A percentile compares a stretch with the other conserved stretches of the same genome.
These are phyloP conservation scores for Zelopaecilomyces penicillatus DNA, from an alignment of 2,329 filamentous ascomycete species.

Conservation along the genomic window DNA sequence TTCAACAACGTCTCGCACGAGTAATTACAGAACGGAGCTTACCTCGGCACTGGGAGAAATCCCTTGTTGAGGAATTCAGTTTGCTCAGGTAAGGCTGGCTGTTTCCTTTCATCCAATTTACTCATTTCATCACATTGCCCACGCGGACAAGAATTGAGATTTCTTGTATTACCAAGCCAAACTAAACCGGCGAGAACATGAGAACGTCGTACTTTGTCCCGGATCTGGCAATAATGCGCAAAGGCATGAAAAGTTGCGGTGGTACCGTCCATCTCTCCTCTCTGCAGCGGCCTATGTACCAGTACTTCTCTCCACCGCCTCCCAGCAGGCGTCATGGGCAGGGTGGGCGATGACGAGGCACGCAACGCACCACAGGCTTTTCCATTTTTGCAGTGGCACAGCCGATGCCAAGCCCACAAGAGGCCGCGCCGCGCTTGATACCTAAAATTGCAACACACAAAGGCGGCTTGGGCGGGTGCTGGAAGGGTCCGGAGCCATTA, in stretches of 20 bases:
- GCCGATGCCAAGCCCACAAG: constrained; percentile 8
- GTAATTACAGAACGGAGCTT: too few relatives aligned
- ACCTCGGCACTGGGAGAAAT: too few relatives aligned
- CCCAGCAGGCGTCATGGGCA: constrained; percentile 1
- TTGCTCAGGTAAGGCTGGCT: too few relatives aligned
- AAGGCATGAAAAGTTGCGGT: neutral
- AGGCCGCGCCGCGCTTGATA: neutral
- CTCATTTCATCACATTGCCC: too few relatives aligned
- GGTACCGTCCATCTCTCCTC: constrained; percentile 7
- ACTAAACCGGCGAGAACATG: too few relatives aligned
- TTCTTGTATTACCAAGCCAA: too few relatives aligned
- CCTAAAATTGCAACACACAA: neutral
- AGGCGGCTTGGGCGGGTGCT: too few relatives aligned
- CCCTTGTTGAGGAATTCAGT: too few relatives aligned
- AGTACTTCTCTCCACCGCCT: constrained; percentile 7
- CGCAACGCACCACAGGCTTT: constrained; percentile 11
- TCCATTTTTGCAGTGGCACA: constrained; percentile 9
- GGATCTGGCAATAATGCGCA: neutral
- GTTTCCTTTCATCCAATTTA: too few relatives aligned
- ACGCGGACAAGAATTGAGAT: too few relatives aligned
- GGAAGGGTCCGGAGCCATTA: too few relatives aligned
- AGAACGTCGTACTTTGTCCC: too few relatives aligned
- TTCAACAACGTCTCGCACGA: constrained; percentile 26
- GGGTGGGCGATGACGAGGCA: constrained; percentile 33
- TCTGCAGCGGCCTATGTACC: constrained; percentile 10